Percentiles rank a stretch among this genome's conserved stretches.
phyloP scores from a whole-genome alignment of 1,284 basidiomycete species.

The Naganishia sp. region DNA sequence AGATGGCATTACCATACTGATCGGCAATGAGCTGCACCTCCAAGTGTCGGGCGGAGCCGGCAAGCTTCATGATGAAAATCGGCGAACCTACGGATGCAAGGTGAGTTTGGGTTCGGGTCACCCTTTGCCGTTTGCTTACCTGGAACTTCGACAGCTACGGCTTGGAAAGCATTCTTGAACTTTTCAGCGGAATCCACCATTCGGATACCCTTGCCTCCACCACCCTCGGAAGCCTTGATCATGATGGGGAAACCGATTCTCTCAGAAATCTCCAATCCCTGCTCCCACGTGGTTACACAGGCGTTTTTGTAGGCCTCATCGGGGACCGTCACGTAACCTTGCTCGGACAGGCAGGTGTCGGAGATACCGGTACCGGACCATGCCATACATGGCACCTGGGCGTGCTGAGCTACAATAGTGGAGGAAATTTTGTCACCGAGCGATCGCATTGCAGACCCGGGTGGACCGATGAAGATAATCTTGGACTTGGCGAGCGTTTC shows the following conservation, averaged over 20 bases:
- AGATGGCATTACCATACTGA: slow-evolving; percentile 99
- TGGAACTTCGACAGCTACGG: slow-evolving; percentile 94
- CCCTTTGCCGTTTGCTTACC: slow-evolving; percentile 59
- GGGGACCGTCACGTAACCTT: slow-evolving; percentile 90
- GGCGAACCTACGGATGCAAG: slow-evolving; percentile 72
- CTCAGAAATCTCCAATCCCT: slow-evolving; percentile 81
- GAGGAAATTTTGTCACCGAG: slow-evolving; percentile 99
- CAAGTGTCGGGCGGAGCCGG: slow-evolving; percentile 92
- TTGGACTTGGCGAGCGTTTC: slow-evolving; percentile 90
- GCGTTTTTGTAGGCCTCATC: slow-evolving; percentile 88
- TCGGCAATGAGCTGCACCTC: slow-evolving; percentile 98
- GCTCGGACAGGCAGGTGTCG: slow-evolving; percentile 80
- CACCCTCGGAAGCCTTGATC: slow-evolving; percentile 99
- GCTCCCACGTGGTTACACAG: slow-evolving; percentile 85
- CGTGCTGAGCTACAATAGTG: slow-evolving; percentile 97
- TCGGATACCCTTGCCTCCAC: slow-evolving; percentile 97
- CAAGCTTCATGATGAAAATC: slow-evolving; percentile 99
- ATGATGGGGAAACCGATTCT: slow-evolving; percentile 96
- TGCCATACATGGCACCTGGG: slow-evolving; percentile 96
- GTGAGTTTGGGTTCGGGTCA: slow-evolving; percentile 2
- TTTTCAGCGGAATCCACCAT: slow-evolving; percentile 81
- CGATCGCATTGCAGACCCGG: slow-evolving; percentile 98
- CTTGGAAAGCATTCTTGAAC: slow-evolving; percentile 92
- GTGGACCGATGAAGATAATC: slow-evolving; percentile 98
- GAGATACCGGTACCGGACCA: slow-evolving; percentile 97